These are phyloP conservation scores for Dactylorhiza incarnata DNA, from an alignment of 106 monocot species.

Conservation along the genomic window DNA sequence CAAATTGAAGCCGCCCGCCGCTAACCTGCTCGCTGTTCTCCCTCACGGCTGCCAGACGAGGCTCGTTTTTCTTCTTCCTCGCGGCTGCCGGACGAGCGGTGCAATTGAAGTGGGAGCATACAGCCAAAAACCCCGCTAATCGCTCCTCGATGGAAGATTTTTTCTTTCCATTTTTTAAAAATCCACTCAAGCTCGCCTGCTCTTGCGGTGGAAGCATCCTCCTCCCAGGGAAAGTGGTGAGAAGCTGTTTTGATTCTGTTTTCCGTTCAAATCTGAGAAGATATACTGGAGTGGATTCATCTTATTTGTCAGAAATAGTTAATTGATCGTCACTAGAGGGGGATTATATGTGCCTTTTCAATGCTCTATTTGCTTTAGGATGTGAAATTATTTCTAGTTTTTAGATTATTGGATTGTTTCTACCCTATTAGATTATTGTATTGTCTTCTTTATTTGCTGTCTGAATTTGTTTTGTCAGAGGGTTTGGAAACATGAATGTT, in stretches of 20 bases:
- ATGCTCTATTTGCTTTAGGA: not conserved
- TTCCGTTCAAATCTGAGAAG: not conserved
- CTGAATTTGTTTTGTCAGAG: not conserved
- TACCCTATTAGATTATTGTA: not conserved
- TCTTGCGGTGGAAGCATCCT: not conserved
- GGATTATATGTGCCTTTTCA: not conserved
- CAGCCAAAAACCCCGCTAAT: too few species aligned
- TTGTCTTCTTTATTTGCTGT: not conserved
- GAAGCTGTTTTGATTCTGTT: not conserved
- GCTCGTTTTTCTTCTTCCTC: too few species aligned
- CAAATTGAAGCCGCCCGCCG: too few species aligned
- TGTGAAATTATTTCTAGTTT: not conserved
- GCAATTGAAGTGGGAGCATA: too few species aligned
- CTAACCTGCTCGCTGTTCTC: too few species aligned
- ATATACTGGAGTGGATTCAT: not conserved
- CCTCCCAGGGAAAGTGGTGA: not conserved
- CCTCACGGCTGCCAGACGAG: too few species aligned
- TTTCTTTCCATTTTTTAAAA: not conserved
- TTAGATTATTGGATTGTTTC: not conserved
- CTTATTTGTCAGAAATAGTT: not conserved
- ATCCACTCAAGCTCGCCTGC: not conserved
- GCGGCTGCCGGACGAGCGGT: too few species aligned
- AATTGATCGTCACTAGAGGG: not conserved
- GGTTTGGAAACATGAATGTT: constrained; percentile 17
- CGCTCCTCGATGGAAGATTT: too few species aligned